phyloP scores from a whole-genome alignment of 2,329 filamentous ascomycete species.

The Arthrobotrys pseudoclavata region DNA sequence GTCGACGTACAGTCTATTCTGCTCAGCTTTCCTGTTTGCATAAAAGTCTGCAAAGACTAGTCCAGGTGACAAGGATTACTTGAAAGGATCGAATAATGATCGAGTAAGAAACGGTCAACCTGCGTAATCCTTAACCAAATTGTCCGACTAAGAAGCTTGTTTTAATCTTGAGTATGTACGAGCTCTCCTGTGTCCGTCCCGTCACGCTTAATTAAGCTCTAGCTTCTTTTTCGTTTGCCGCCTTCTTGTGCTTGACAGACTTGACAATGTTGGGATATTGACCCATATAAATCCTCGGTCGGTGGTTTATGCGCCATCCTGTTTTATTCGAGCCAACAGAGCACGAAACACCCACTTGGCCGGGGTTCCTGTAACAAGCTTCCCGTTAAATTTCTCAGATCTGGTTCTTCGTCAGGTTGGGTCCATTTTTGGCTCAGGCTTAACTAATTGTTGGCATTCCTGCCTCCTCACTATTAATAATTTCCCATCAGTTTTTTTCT shows the following conservation, averaged over 20 bases:
- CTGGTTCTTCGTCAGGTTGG: slow-evolving; percentile 22
- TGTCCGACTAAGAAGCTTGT: slow-evolving; percentile 29
- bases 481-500: slow-evolving; percentile 27
- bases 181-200: slow-evolving; percentile 23
- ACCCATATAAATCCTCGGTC: slow-evolving; percentile 9
- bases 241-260: slow-evolving; percentile 13
- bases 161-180: slow-evolving; percentile 16
- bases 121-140: slow-evolving; percentile 26
- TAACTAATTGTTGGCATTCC: slow-evolving; percentile 28
- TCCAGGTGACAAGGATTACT: slow-evolving; percentile 41
- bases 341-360: slow-evolving; percentile 22
- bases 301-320: slow-evolving; percentile 49
- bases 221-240: slow-evolving; percentile 16
- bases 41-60: slow-evolving; percentile 8
- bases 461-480: slow-evolving; percentile 37
- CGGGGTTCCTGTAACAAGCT: slow-evolving; percentile 31
- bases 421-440: slow-evolving; percentile 31
- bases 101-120: slow-evolving; percentile 29
- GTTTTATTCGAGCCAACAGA: slow-evolving; percentile 43
- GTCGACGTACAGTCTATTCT: slow-evolving; percentile 5
- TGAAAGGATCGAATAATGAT: slow-evolving; percentile 45
- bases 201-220: slow-evolving; percentile 36
- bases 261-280: slow-evolving; percentile 11
- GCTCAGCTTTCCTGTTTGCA: neutral
- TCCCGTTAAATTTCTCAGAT: slow-evolving; percentile 3